Evolutionary conservation across 2,329 filamentous ascomycete genomes (phyloP), one percentile per base, ranked within the genome.

Genomic region (Microthyrium microscopicum): DNA sequence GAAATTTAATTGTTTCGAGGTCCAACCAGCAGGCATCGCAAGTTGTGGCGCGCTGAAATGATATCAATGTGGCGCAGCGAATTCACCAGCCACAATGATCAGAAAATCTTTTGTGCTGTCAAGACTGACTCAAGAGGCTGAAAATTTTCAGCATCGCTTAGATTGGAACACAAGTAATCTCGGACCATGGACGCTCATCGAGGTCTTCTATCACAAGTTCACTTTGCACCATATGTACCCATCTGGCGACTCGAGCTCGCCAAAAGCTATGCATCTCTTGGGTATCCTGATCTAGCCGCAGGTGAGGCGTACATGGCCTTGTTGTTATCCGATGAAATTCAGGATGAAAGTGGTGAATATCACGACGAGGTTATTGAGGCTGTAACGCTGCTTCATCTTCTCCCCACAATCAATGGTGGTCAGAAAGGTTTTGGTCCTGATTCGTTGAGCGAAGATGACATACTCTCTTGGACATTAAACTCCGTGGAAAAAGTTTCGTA

Each of bases 231-330:
- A n/a, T n/a, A n/a, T n/a, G n/a, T n/a, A n/a, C n/a, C n/a, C n/a
- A n/a, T n/a, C n/a, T n/a, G n/a, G 27, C 50, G 54, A 16, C 59
- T 77, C 5, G 66, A 77, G 41, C 71, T 85, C 20, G 82, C 82
- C 17, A 58, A 68, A 21, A 61, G 78, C 26, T 73, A 94, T 53
- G 68, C 73, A 12, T 61, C 72, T 29, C 64, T 94, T 29, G 81
- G 73, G 24, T 95, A 93, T 53, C 82, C 83, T 0, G 89, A 98
- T 52, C 69, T 98, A 25, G 84, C 84, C 4, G 76, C 77, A 8
- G 82, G 83, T 21, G 85, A 94, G 60, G 82, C 83, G 4, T 95
- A 95, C 52, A 77, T 79, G 35, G 84, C 85, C 1, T 65, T 95
- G n/a, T 68, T 93, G 4, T 61, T 98, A 29, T 69, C 79, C 12